Evolutionary conservation across 108 stramenopile species (phyloP).

Genomic region (Skeletonema tropicum): DNA sequence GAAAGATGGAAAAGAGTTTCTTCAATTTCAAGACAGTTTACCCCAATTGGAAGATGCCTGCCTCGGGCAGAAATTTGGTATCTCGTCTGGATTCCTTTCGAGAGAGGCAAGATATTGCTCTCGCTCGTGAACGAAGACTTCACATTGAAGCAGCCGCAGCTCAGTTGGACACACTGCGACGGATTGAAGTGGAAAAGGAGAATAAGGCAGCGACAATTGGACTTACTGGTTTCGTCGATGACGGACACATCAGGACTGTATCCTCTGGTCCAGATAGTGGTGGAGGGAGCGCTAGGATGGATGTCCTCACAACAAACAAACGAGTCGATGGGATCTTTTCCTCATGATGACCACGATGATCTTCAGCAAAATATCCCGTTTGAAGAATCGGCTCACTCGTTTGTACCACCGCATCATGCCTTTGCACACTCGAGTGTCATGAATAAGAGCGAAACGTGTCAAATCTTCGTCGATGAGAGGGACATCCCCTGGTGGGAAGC

Average conservation of each 20-base stretch:
- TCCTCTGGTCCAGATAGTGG: constrained; percentile 48
- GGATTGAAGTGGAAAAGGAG: constrained; percentile 57
- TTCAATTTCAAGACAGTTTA: constrained; percentile 75
- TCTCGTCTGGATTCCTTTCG: constrained; percentile 63
- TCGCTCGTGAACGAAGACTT: constrained; percentile 67
- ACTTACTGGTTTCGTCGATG: constrained; percentile 27
- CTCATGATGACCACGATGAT: constrained; percentile 18
- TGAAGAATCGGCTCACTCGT: constrained; percentile 42
- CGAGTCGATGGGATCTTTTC: constrained; percentile 21
- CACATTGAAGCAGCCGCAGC: constrained; percentile 82
- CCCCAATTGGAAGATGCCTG: constrained; percentile 68
- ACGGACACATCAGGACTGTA: constrained; percentile 32
- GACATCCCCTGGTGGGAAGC: neutral
- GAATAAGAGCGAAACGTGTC: neutral
- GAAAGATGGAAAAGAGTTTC: constrained; percentile 87
- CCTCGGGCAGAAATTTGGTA: constrained; percentile 64
- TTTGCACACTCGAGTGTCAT: constrained; percentile 38
- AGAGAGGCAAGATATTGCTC: constrained; percentile 50
- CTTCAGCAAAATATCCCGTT: constrained; percentile 34
- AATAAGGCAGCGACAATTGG: constrained; percentile 9
- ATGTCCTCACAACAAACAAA: constrained; percentile 11
- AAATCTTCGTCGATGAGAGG: constrained; percentile 2
- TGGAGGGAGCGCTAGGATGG: constrained; percentile 27
- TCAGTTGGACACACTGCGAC: constrained; percentile 71
- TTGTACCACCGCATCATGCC: constrained; percentile 38